These are phyloP conservation scores for Diospyros lotus DNA, from an alignment of 148 eudicot species.

Conservation along the genomic window DNA sequence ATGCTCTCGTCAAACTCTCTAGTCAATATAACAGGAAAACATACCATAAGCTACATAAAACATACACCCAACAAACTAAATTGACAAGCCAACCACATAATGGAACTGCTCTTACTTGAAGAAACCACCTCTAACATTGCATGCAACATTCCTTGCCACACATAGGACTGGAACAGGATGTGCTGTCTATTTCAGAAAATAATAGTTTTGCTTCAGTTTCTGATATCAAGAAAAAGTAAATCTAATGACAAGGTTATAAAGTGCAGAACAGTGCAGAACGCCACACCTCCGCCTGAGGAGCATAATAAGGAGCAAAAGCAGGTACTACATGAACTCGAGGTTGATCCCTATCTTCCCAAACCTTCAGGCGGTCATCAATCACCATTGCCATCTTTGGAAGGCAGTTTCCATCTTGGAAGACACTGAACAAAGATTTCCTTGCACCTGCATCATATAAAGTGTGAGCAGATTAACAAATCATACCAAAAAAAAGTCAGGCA, in stretches of 20 bases:
- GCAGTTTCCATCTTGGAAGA: constrained; percentile 74
- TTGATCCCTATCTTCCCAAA: constrained; percentile 98
- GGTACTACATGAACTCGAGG: constrained; percentile 96
- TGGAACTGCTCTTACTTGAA: constrained; percentile 59
- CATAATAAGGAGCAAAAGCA: constrained; percentile 91
- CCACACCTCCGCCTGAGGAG: constrained; percentile 96
- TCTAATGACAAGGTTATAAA: not conserved
- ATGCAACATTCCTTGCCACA: constrained; percentile 97
- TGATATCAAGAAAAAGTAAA: constrained; percentile 8
- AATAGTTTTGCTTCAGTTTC: constrained; percentile 10
- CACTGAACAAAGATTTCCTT: constrained; percentile 78
- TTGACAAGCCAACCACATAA: not conserved
- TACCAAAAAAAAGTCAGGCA: not conserved
- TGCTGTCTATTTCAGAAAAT: constrained; percentile 47
- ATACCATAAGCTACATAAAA: not conserved
- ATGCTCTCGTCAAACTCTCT: constrained; percentile 90
- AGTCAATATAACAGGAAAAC: constrained; percentile 12
- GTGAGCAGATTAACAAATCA: not conserved
- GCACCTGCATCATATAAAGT: constrained; percentile 38
- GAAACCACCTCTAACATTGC: constrained; percentile 95
- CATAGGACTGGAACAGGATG: constrained; percentile 92
- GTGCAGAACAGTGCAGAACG: not conserved
- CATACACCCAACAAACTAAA: not conserved
- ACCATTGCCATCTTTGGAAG: constrained; percentile 99
- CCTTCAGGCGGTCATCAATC: constrained; percentile 88